phyloP scores from a whole-genome alignment of 2,329 filamentous ascomycete species.

The Trichophyton verrucosum region DNA sequence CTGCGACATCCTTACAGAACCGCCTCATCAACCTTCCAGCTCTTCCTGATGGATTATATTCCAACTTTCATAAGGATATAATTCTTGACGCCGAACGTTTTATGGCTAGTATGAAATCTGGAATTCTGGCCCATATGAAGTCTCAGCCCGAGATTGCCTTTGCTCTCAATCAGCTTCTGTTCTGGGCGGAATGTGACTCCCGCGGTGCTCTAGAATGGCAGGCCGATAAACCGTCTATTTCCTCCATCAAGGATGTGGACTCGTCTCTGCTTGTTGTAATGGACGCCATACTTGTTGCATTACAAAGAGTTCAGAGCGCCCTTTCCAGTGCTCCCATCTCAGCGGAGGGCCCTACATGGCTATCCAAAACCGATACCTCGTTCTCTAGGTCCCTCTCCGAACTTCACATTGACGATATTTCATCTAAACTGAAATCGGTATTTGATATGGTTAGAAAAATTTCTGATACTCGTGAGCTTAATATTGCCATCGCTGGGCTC shows the following conservation, averaged over 20 bases:
- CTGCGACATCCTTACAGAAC: conserved; percentile 35
- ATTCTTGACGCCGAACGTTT: conserved; percentile 20
- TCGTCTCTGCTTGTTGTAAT: conserved; percentile 50
- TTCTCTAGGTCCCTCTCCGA: conserved; percentile 44
- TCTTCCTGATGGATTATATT: conserved; percentile 42
- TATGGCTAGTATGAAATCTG: conserved; percentile 21
- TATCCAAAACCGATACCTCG: conserved; percentile 44
- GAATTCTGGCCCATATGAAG: conserved; percentile 36
- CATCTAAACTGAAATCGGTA: conserved; percentile 32
- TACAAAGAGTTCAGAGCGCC: conserved; percentile 57
- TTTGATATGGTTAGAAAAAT: conserved; percentile 37
- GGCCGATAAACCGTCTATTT: conserved; percentile 5
- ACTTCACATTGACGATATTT: conserved; percentile 48
- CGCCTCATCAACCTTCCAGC: conserved; percentile 33
- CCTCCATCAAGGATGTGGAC: conserved; percentile 39
- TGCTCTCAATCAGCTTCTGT: conserved; percentile 51
- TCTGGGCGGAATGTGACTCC: conserved; percentile 44
- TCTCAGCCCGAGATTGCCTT: conserved; percentile 50
- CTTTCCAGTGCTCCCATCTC: conserved; percentile 45
- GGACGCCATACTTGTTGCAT: conserved; percentile 64
- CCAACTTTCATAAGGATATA: conserved; percentile 19
- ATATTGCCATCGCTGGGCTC: conserved; percentile 46
- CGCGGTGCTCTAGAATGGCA: conserved; percentile 5
- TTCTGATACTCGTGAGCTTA: conserved; percentile 31
- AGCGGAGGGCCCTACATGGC: conserved; percentile 51